These are phyloP conservation scores for Melampsora americana DNA, from an alignment of 1,284 basidiomycete species.

Conservation along the genomic window DNA sequence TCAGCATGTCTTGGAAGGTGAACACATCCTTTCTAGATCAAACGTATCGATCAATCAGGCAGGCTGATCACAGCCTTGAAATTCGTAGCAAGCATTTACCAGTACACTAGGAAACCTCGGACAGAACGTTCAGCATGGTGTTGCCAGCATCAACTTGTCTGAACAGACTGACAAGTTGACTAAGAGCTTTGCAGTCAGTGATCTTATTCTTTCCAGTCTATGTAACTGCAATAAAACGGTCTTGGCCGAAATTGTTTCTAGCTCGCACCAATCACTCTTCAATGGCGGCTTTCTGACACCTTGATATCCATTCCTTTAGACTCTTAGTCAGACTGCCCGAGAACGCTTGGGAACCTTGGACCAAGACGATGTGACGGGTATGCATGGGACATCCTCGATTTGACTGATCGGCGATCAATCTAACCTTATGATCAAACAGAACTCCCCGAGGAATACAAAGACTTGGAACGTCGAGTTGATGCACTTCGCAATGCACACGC, in stretches of 20 bases:
- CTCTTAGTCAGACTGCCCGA: constrained; percentile 35
- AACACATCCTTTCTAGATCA: too few relatives aligned
- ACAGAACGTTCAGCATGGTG: constrained; percentile 39
- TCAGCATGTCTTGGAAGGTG: too few relatives aligned
- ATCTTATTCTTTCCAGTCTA: neutral
- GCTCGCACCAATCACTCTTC: neutral
- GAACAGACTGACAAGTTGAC: constrained; percentile 27
- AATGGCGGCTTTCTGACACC: neutral
- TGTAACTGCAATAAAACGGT: neutral
- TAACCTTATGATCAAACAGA: constrained; percentile 43
- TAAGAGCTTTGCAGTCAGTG: constrained; percentile 32
- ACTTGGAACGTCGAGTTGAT: constrained; percentile 90
- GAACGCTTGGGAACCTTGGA: constrained; percentile 31
- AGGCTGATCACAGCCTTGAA: too few relatives aligned
- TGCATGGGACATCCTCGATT: neutral
- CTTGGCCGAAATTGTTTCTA: neutral
- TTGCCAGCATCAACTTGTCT: constrained; percentile 29
- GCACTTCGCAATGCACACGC: constrained; percentile 74
- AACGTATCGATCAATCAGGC: too few relatives aligned
- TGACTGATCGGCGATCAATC: neutral
- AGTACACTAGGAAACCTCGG: constrained; percentile 12
- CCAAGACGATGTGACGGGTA: constrained; percentile 40
- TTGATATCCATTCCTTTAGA: constrained; percentile 7
- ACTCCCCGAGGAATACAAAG: constrained; percentile 76
- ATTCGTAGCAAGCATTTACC: too few relatives aligned